Base-by-base conservation (phyloP, 345 rosid genomes). In the Balakata baccata region DNA sequence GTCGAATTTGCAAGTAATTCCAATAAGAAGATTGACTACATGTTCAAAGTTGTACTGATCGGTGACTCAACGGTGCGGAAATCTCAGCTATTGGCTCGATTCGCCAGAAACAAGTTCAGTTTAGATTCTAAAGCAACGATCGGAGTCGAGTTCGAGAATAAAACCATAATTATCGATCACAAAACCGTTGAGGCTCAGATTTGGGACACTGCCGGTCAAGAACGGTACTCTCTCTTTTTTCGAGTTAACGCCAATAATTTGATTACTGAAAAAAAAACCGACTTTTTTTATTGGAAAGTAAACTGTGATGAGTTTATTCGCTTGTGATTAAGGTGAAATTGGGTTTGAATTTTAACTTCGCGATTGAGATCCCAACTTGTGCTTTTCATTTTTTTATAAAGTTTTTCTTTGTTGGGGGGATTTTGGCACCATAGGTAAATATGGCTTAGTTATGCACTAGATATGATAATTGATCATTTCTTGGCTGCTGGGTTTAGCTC, bases 191-290 rank as follows among this genome's bases (percentile, higher is more conserved):
- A 87, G 74, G 91, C 93, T 75, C 93, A 89, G 85, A 83, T 87
- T 79, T 89, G 93, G 93, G 93, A 89, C 70, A 89, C 93, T 46
- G 93, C 93, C 14, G 93, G 93, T 76, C 93, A 89, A 85, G 93
- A 89, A 79, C 72, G 91, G 93, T 89, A 71, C 17, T 51, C 23
- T 34, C 7, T 66, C 25, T 25, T 25, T 45, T 25, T 61, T 34
- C 18, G 6, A 22, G 16, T 56, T 66, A 2, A 3, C 11, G 3
- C 9, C 18, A 23, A 12, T 66, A 46, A 12, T 66, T 23, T 66
- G 39, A 66, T 46, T 23, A 66, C 3, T 3, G 5, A 23, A 45
- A 54, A 58, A 1, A 5, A 22, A 23, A 12, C 14, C 1, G 18
- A 20, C 25, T 25, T 6, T 16, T 2, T 20, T 54, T 68, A 16